Evolutionary conservation across 495 filamentous ascomycete genomes (phyloP), one percentile per base, ranked within the genome.

Genomic region (Extremus antarcticus): DNA sequence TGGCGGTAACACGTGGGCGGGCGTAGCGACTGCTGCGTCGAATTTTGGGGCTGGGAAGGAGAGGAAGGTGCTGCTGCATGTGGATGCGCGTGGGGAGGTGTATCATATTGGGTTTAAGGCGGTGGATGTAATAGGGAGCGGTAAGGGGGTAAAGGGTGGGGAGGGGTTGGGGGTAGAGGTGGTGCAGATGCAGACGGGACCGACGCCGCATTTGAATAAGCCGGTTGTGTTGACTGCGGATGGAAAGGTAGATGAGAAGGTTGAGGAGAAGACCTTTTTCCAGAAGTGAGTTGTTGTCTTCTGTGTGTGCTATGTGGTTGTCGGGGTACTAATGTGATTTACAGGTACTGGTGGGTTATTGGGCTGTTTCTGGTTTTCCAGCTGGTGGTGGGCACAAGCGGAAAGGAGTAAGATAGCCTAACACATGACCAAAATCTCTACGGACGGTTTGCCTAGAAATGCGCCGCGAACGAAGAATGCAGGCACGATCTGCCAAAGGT

Each of bases 211-310:
- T 50, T 66, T 86, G 59, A 86, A 86, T 61, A 81, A 75, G 63
- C 82, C 84, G 1, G 70, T 87, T 2, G 79, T 86, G 41, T 59
- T 87, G 54, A 75, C 70, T 54, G 64, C 75, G 0, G 79, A 85
- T 60, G 84, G 84, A 10, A 81, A 74, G 68, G 66, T 75, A 43
- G 74, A 69, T 46, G 74, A 69, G 65, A 62, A 69, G 53, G 71
- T 70, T 60, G 54, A 62, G 21, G 81, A 87, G 76, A 87, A 86
- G 76, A 73, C 74, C 0, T 79, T 87, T 58, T 66, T 87, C 45
- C 84, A 87, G 68, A 86, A 85, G 82, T 86, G 70, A 63, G 76
- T 76, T 40, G 38, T 8, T 19, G 9, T 25, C 10, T 38, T 20
- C 43, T n/a, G 2, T 40, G 2, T 20, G 8, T 49, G 24, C 39